phyloP scores from a whole-genome alignment of 2,329 filamentous ascomycete genomes.

The Trichoderma brevicompactum region DNA sequence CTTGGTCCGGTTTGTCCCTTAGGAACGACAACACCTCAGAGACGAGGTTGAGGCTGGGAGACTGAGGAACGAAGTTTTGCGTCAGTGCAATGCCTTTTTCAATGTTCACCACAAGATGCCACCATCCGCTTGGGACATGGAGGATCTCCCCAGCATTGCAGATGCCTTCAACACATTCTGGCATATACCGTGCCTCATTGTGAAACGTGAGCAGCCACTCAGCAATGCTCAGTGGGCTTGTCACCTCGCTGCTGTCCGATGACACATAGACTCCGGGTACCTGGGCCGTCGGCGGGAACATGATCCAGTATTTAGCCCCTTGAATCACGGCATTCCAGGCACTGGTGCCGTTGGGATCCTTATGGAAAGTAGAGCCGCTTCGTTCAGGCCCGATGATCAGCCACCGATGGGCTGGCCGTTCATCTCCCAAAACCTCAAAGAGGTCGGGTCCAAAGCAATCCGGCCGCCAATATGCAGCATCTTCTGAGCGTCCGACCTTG shows the following conservation, averaged over 20 bases:
- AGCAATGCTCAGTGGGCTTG: conserved; percentile 91
- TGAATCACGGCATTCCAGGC: conserved; percentile 95
- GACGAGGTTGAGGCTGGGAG: conserved; percentile 60
- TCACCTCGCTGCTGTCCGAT: conserved; percentile 88
- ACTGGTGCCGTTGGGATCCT: conserved; percentile 72
- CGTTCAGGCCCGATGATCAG: conserved; percentile 86
- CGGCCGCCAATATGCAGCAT: conserved; percentile 74
- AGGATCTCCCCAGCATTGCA: conserved; percentile 84
- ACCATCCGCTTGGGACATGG: conserved; percentile 94
- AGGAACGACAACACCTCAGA: conserved; percentile 79
- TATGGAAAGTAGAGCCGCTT: conserved; percentile 94
- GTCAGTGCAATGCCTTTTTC: conserved; percentile 85
- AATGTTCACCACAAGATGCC: conserved; percentile 92
- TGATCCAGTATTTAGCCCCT: conserved; percentile 97
- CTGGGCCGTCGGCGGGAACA: conserved; percentile 81
- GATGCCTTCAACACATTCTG: conserved; percentile 83
- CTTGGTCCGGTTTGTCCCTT: conserved; percentile 78
- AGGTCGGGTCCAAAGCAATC: conserved; percentile 85
- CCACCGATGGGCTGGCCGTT: conserved; percentile 89
- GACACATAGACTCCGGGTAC: conserved; percentile 92
- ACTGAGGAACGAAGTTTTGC: conserved; percentile 88
- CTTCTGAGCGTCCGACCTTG: conserved; percentile 57
- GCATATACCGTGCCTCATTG: conserved; percentile 72
- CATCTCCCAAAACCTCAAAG: conserved; percentile 75
- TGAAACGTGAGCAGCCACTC: conserved; percentile 95